Evolutionary conservation across 768 basidiomycete species (phyloP).

Genomic region (Tephrocybe sp.): DNA sequence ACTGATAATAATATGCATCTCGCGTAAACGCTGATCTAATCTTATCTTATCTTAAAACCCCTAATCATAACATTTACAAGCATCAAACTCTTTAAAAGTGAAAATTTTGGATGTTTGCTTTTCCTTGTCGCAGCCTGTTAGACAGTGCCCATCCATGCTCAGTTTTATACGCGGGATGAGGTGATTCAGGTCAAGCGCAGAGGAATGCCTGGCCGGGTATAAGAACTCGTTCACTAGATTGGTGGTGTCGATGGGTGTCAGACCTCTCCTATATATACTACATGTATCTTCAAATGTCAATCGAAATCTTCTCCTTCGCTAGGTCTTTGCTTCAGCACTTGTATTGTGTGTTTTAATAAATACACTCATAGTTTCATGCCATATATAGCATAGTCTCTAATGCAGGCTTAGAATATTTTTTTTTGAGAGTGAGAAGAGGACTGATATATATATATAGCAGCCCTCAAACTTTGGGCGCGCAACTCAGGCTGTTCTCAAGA

Average conservation of each 20-base stretch:
- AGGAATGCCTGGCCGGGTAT: conserved; percentile 51
- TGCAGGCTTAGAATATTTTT: too few relatives aligned
- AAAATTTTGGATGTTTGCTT: neutral
- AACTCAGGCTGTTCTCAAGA: too few relatives aligned
- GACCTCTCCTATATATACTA: conserved; percentile 59
- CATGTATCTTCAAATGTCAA: neutral
- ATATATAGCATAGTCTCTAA: too few relatives aligned
- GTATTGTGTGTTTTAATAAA: too few relatives aligned
- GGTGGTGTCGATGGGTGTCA: conserved; percentile 60
- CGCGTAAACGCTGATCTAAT: too few relatives aligned
- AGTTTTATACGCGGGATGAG: conserved; percentile 45
- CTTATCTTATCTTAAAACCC: neutral
- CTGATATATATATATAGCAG: too few relatives aligned
- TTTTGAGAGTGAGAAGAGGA: too few relatives aligned
- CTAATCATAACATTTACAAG: conserved; percentile 6
- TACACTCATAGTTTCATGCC: too few relatives aligned
- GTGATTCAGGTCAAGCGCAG: conserved; percentile 74
- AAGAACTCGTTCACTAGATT: conserved; percentile 56
- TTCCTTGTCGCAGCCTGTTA: conserved; percentile 56
- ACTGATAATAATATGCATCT: too few relatives aligned
- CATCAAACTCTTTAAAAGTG: neutral
- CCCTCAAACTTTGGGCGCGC: too few relatives aligned
- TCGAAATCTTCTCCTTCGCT: neutral
- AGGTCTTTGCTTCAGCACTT: neutral
- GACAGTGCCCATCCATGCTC: conserved; percentile 68